These are phyloP conservation scores for Cyathus striatus DNA, from an alignment of 768 basidiomycete genomes.

Conservation along the genomic window DNA sequence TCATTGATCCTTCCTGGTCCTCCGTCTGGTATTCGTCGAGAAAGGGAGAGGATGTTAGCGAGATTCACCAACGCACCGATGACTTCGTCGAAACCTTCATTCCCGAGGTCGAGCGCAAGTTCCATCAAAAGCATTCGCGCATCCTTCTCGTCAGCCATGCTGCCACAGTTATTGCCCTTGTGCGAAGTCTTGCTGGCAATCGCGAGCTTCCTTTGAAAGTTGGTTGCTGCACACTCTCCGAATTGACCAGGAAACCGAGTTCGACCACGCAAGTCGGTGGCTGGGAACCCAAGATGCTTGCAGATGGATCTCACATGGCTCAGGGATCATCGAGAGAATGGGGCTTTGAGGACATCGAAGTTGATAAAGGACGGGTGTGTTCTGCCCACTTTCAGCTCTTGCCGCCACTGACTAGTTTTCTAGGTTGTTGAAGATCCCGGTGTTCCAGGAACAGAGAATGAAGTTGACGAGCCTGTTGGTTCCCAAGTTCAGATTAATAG, in stretches of 20 bases:
- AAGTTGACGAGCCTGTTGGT: conserved; percentile 53
- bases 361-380: conserved; percentile 56
- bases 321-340: conserved; percentile 64
- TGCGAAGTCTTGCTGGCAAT: conserved; percentile 52
- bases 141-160: conserved; percentile 71
- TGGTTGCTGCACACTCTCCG: conserved; percentile 74
- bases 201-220: conserved; percentile 49
- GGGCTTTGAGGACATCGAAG: conserved; percentile 74
- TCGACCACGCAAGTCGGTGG: conserved; percentile 2
- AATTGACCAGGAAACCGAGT: conserved; percentile 34
- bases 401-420: no score
- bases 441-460: conserved; percentile 58
- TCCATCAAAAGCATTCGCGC: conserved; percentile 39
- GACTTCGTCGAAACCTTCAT: conserved; percentile 49
- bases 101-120: conserved; percentile 38
- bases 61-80: conserved; percentile 55
- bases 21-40: conserved; percentile 68
- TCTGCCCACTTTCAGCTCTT: no score
- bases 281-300: conserved; percentile 46
- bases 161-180: conserved; percentile 66
- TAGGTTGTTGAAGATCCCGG: conserved; percentile 73
- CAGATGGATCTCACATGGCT: conserved; percentile 52
- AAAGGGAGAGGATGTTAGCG: conserved; percentile 62
- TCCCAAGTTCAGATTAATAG: conserved; percentile 35
- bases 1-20: conserved; percentile 60